phyloP scores from a whole-genome alignment of 441 rosid species.

The Kokia cookei region DNA sequence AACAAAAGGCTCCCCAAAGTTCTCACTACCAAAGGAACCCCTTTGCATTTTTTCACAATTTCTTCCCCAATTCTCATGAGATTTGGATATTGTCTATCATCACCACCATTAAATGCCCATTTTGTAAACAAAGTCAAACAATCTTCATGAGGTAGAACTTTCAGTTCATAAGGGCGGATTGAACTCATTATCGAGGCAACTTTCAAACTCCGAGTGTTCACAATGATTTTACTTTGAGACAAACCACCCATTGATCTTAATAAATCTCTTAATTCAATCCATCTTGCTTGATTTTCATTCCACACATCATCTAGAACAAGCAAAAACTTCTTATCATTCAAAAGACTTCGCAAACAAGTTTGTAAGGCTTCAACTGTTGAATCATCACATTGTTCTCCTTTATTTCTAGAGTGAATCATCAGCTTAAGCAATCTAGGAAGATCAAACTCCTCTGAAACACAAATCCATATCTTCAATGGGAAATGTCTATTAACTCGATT shows the following conservation, averaged over 20 bases:
- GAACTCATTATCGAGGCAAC: neutral
- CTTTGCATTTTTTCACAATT: neutral
- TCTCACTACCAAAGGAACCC: neutral
- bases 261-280: neutral
- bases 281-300: neutral
- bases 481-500: neutral
- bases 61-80: neutral
- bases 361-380: neutral
- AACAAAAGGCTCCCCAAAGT: neutral
- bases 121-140: neutral
- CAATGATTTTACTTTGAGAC: neutral
- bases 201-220: neutral
- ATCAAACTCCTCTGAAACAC: neutral
- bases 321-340: neutral
- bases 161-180: neutral
- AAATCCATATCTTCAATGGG: neutral
- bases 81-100: neutral
- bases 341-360: neutral
- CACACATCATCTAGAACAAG: neutral
- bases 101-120: neutral
- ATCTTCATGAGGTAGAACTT: neutral
- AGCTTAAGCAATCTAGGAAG: neutral
- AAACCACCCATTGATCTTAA: neutral
- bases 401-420: neutral
- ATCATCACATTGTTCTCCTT: neutral